phyloP scores from a whole-genome alignment of 2,329 filamentous ascomycete species.

The Aspergillus sclerotialis region DNA sequence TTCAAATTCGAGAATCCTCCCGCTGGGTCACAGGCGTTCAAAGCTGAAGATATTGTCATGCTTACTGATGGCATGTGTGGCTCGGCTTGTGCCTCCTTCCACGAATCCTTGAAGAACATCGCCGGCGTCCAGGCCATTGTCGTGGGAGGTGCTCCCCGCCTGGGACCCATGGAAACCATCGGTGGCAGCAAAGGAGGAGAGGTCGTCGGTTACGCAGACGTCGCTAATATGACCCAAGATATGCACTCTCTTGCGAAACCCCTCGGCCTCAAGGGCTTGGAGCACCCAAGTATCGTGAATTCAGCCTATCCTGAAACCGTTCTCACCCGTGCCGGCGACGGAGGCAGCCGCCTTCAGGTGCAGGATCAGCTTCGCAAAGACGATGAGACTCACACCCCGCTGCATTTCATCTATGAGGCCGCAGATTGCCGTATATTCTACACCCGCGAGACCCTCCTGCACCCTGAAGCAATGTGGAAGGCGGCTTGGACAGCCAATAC shows the following conservation, averaged over 20 bases:
- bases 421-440: conserved; percentile 58
- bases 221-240: conserved; percentile 1
- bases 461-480: conserved; percentile 49
- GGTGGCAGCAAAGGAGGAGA: conserved; percentile 57
- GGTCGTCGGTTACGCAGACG: conserved; percentile 17
- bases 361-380: conserved; percentile 41
- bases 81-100: conserved; percentile 55
- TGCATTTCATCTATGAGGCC: conserved; percentile 56
- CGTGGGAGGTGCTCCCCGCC: conserved; percentile 53
- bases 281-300: conserved; percentile 7
- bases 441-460: conserved; percentile 46
- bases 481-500: conserved; percentile 18
- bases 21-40: conserved; percentile 15
- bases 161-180: conserved; percentile 53
- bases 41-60: conserved; percentile 28
- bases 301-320: conserved; percentile 1
- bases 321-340: conserved; percentile 7
- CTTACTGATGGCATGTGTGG: conserved; percentile 52
- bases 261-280: conserved; percentile 4
- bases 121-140: conserved; percentile 51
- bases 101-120: conserved; percentile 47
- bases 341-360: conserved; percentile 16
- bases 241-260: conserved; percentile 9
- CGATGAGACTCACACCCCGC: conserved; percentile 32
- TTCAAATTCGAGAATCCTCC: conserved; percentile 6